Conservation (phyloP, 768 basidiomycete species). For the Lactarius trivialis region DNA sequence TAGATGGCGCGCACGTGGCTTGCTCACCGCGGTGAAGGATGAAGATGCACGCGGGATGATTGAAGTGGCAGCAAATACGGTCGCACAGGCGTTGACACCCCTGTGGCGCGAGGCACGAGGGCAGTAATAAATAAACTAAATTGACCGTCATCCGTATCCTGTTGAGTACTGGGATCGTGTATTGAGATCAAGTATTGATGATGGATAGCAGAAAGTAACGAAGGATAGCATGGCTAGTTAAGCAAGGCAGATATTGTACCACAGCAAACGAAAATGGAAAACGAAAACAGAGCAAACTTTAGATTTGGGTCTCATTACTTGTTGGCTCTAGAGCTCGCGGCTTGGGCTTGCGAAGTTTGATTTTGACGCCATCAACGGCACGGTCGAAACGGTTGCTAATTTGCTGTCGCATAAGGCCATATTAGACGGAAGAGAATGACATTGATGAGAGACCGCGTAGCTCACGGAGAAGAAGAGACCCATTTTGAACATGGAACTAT, state of each 20-base stretch:
- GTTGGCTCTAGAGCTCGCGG: neutral
- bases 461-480: neutral
- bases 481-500: constrained; percentile 3
- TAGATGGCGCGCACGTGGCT: constrained; percentile 62
- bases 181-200: neutral
- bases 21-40: constrained; percentile 52
- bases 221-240: neutral
- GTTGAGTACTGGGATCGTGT: neutral
- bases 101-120: constrained; percentile 47
- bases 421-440: neutral
- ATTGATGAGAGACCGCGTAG: neutral
- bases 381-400: neutral
- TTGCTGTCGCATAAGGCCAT: neutral
- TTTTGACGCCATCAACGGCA: constrained; percentile 10
- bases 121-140: constrained; percentile 20
- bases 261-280: neutral
- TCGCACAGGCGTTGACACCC: constrained; percentile 68
- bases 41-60: constrained; percentile 51
- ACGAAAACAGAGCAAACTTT: neutral
- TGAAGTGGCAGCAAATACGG: constrained; percentile 66
- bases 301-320: neutral
- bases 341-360: constrained; percentile 11
- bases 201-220: neutral
- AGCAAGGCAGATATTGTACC: neutral
- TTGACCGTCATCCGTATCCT: constrained; percentile 8